A percentile compares a stretch with the other conserved stretches of the same genome.
Evolutionary conservation across 2,329 filamentous ascomycete species (phyloP).

Genomic region (Coniella vitis): DNA sequence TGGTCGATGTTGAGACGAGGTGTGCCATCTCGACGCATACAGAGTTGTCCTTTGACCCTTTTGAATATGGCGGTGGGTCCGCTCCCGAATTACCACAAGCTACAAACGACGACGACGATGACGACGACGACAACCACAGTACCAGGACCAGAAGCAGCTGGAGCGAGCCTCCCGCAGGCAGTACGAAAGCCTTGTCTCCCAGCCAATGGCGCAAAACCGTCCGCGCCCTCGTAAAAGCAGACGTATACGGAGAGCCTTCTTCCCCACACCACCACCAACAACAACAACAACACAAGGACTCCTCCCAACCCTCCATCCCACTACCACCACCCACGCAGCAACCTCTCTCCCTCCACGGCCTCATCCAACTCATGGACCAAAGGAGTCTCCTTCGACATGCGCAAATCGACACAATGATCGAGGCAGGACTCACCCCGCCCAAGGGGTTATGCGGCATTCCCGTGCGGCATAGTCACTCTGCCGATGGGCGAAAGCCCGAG

Average conservation of each 20-base stretch:
- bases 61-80: conserved; percentile 44
- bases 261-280: no score
- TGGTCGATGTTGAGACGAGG: conserved; percentile 46
- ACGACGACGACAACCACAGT: conserved; percentile 21
- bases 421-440: conserved; percentile 26
- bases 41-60: conserved; percentile 38
- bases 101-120: conserved; percentile 22
- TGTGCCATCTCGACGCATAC: conserved; percentile 35
- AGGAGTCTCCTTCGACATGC: conserved; percentile 42
- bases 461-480: not conserved
- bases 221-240: conserved; percentile 46
- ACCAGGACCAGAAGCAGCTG: no score
- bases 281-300: no score
- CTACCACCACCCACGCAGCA: conserved; percentile 21
- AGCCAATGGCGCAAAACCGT: conserved; percentile 47
- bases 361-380: conserved; percentile 47
- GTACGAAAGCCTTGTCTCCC: conserved; percentile 42
- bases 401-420: conserved; percentile 38
- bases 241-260: conserved; percentile 44
- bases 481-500: conserved; percentile 31
- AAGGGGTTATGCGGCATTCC: conserved; percentile 5
- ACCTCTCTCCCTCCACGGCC: conserved; percentile 47
- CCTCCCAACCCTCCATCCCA: no score
- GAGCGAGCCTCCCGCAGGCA: no score
- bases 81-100: no score